phyloP scores from a whole-genome alignment of 2,329 filamentous ascomycete species.

The Juglanconis sp. region DNA sequence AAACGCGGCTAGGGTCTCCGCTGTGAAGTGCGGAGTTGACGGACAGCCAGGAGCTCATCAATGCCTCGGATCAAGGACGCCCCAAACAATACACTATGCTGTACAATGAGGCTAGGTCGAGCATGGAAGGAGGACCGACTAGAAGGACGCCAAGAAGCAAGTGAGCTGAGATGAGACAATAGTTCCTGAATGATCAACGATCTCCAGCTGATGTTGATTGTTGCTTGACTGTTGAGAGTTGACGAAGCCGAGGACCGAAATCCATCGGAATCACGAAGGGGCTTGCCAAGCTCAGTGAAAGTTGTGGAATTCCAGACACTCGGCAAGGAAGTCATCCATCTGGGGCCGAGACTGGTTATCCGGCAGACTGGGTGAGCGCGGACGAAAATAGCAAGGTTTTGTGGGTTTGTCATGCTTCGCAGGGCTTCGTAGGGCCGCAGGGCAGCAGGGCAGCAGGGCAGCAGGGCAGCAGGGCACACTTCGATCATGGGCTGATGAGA shows the following conservation, averaged over 20 bases:
- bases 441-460: too few species aligned
- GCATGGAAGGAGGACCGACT: background rate
- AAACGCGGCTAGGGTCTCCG: background rate
- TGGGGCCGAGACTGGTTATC: background rate
- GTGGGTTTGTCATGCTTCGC: background rate
- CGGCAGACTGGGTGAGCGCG: slow-evolving; percentile 7
- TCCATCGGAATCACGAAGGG: background rate
- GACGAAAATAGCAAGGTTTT: slow-evolving; percentile 15
- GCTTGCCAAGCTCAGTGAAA: background rate
- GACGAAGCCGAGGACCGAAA: background rate
- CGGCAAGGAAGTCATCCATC: background rate
- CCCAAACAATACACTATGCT: too few species aligned
- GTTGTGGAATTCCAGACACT: background rate
- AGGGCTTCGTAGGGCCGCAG: background rate
- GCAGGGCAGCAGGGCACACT: background rate
- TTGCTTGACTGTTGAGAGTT: background rate
- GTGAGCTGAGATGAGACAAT: background rate
- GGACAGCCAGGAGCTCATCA: background rate
- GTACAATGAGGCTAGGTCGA: too few species aligned
- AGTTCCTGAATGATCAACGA: background rate
- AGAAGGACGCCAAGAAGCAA: background rate
- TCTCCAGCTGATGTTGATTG: background rate
- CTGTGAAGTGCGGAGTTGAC: background rate
- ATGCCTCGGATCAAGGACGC: too few species aligned
- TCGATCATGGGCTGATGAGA: background rate